Evolutionary conservation across 2,329 filamentous ascomycete species (phyloP).

Genomic region (Colletotrichum tabaci): DNA sequence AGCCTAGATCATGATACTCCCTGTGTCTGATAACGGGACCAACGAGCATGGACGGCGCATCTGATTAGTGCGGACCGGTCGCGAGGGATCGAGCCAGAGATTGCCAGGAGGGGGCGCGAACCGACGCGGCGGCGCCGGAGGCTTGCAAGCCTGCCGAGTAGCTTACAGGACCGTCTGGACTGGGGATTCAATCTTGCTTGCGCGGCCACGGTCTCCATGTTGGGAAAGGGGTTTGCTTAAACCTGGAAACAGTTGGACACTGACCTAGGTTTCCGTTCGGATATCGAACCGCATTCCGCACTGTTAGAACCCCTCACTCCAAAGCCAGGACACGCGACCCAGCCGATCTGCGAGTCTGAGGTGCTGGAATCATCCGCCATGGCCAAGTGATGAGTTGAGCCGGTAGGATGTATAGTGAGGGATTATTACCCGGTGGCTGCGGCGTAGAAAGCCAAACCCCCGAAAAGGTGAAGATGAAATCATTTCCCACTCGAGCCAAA

Average conservation of each 20-base stretch:
- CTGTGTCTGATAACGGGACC: conserved; percentile 12
- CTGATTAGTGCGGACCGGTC: conserved; percentile 30
- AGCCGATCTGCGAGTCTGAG: not conserved
- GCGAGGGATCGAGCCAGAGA: conserved; percentile 14
- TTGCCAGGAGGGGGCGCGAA: conserved; percentile 38
- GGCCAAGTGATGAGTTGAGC: conserved; percentile 2
- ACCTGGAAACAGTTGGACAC: conserved; percentile 4
- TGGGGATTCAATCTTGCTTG: conserved; percentile 35
- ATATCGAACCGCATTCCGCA: conserved; percentile 37
- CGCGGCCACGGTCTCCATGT: conserved; percentile 36
- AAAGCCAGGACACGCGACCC: not conserved
- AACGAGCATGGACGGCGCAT: conserved; percentile 17
- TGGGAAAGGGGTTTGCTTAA: conserved; percentile 28
- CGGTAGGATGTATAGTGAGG: not conserved
- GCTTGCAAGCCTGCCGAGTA: conserved; percentile 29
- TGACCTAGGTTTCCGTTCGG: conserved; percentile 29
- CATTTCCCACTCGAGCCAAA: not conserved
- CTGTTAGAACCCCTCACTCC: not conserved
- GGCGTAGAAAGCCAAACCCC: not conserved
- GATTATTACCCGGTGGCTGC: not conserved
- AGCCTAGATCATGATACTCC: not conserved
- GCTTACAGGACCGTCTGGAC: conserved; percentile 25
- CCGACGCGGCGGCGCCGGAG: conserved; percentile 37
- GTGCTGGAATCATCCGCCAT: not conserved
- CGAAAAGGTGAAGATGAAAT: conserved; percentile 8